A percentile compares a stretch with the other conserved stretches of the same genome.
These are phyloP conservation scores for Trichoderma sp. DNA, from an alignment of 2,329 filamentous ascomycete species.

Conservation along the genomic window DNA sequence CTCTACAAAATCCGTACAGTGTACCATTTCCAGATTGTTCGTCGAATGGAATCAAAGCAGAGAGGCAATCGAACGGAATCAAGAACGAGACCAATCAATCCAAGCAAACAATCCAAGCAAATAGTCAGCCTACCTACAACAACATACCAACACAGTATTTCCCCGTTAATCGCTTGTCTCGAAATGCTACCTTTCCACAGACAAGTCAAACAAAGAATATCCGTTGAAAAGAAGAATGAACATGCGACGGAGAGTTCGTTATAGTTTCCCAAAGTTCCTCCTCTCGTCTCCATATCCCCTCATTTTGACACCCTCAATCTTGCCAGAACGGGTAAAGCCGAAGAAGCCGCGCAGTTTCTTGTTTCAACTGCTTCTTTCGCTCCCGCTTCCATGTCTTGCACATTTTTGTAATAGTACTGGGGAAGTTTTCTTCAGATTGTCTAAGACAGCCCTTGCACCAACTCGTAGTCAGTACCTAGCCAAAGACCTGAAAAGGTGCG, in stretches of 20 bases:
- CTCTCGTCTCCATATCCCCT: neutral
- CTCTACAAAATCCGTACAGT: conserved; percentile 1
- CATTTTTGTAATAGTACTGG: neutral
- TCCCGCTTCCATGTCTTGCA: neutral
- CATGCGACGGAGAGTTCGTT: too few species aligned
- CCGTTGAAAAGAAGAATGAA: too few species aligned
- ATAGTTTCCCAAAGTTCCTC: too few species aligned
- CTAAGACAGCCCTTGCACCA: neutral
- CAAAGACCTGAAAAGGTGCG: too few species aligned
- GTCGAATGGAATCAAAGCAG: neutral
- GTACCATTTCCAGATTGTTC: neutral
- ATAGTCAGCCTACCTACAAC: too few species aligned
- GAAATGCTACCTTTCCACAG: too few species aligned
- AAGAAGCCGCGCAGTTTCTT: neutral
- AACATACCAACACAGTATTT: too few species aligned
- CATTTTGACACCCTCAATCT: neutral
- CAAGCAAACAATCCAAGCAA: too few species aligned
- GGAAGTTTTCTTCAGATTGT: neutral
- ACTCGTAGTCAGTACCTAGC: too few species aligned
- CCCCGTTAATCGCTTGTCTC: too few species aligned
- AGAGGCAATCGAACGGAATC: too few species aligned
- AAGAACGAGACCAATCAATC: neutral
- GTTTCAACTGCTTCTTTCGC: neutral
- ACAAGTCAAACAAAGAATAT: too few species aligned
- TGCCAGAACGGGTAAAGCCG: neutral